phyloP scores from a whole-genome alignment of 306 rosid genomes.

The Geum urbanum region DNA sequence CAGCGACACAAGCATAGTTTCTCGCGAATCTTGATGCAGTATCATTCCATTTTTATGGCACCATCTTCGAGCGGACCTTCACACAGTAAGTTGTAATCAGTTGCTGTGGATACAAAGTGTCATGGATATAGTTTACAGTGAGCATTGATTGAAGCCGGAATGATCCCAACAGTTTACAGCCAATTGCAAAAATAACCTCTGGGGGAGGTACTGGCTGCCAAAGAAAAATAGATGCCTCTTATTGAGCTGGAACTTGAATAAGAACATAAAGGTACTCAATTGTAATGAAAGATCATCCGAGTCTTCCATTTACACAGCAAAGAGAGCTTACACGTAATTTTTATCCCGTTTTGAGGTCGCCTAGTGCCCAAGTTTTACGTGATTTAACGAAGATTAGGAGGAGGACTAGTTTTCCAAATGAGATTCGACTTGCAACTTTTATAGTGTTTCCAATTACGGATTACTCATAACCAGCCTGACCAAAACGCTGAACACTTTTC shows the following conservation, averaged over 20 bases:
- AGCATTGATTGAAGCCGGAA: background rate
- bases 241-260: background rate
- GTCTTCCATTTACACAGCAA: background rate
- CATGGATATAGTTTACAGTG: background rate
- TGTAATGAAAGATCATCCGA: background rate
- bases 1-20: background rate
- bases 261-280: background rate
- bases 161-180: background rate
- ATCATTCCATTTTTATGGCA: slow-evolving; percentile 2
- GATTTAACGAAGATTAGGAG: no score
- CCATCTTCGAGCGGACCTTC: slow-evolving; percentile 6
- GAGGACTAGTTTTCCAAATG: no score
- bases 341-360: no score
- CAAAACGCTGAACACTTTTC: no score
- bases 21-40: background rate
- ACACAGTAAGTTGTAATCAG: background rate
- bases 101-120: background rate
- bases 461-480: no score
- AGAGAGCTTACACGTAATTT: no score
- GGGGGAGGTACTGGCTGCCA: no score
- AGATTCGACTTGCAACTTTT: no score
- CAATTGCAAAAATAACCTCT: background rate
- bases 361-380: no score
- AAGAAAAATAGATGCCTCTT: background rate
- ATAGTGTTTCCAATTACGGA: no score